phyloP scores from a whole-genome alignment of 148 eudicot species.

The Rhododendron henanense region DNA sequence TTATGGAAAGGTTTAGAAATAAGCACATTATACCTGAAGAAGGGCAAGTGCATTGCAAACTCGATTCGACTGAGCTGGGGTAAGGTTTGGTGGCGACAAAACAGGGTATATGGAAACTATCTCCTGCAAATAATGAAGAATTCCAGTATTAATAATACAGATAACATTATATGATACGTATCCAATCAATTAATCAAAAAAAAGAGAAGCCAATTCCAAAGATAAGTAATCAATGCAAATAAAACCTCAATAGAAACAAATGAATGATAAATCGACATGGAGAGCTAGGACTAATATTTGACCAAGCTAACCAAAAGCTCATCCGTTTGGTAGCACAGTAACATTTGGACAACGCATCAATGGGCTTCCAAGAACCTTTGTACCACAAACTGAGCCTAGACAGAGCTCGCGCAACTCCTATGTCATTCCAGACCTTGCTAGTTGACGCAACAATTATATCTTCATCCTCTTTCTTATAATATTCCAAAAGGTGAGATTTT shows the following conservation, averaged over 20 bases:
- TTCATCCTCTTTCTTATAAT: background rate
- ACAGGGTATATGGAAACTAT: conserved; percentile 89
- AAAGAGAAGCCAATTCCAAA: background rate
- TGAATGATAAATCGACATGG: background rate
- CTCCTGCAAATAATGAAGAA: conserved; percentile 50
- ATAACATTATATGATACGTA: background rate
- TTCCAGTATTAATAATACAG: conserved; percentile 1
- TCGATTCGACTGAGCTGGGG: conserved; percentile 87
- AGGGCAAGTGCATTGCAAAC: conserved; percentile 98
- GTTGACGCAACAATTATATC: background rate
- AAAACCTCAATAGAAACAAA: background rate
- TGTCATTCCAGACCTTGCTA: background rate
- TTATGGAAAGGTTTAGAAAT: background rate
- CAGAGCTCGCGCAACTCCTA: background rate
- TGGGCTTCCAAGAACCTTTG: background rate
- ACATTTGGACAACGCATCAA: background rate
- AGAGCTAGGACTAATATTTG: background rate
- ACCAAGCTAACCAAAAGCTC: background rate
- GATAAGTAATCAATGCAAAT: background rate
- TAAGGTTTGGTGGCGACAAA: conserved; percentile 78
- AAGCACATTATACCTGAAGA: conserved; percentile 53
- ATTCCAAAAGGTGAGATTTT: background rate
- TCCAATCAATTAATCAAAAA: background rate
- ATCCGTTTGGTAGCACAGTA: background rate
- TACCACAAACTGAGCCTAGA: background rate